These are phyloP conservation scores for Xylaria sp. DNA, from an alignment of 2,329 filamentous ascomycete genomes.

Conservation along the genomic window DNA sequence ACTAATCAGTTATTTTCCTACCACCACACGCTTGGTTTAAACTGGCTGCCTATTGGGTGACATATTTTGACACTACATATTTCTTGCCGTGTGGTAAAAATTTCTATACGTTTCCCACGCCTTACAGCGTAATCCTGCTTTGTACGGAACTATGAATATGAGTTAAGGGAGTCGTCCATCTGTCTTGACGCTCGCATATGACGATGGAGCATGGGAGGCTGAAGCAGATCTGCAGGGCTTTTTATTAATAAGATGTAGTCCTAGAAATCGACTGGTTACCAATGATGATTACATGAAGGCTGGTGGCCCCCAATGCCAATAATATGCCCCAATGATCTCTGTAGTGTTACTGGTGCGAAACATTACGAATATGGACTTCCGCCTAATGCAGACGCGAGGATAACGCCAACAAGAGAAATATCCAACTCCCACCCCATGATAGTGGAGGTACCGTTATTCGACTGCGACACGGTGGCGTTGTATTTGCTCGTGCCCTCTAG, in stretches of 20 bases:
- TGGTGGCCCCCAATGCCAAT: constrained; percentile 7
- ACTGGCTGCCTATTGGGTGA: too few species aligned
- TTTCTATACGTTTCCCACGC: neutral
- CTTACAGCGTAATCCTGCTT: neutral
- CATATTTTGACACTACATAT: neutral
- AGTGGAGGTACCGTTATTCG: neutral
- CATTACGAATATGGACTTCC: constrained; percentile 4
- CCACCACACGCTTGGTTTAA: neutral
- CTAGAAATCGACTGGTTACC: neutral
- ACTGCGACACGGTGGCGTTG: neutral
- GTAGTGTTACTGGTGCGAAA: constrained; percentile 4
- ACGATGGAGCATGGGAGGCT: neutral
- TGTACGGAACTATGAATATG: neutral
- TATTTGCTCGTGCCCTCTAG: neutral
- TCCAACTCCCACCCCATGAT: neutral
- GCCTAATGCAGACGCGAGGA: neutral
- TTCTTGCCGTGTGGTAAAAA: neutral
- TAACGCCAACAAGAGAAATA: neutral
- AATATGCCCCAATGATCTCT: neutral
- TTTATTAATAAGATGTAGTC: neutral
- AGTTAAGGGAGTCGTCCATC: neutral
- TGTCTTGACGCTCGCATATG: neutral
- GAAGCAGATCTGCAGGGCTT: constrained; percentile 15
- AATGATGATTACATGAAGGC: constrained; percentile 6
- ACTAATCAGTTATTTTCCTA: neutral